A percentile compares a stretch with the other conserved stretches of the same genome.
phyloP scores from a whole-genome alignment of 2,329 filamentous ascomycete genomes.

The Aspergillus piperis region DNA sequence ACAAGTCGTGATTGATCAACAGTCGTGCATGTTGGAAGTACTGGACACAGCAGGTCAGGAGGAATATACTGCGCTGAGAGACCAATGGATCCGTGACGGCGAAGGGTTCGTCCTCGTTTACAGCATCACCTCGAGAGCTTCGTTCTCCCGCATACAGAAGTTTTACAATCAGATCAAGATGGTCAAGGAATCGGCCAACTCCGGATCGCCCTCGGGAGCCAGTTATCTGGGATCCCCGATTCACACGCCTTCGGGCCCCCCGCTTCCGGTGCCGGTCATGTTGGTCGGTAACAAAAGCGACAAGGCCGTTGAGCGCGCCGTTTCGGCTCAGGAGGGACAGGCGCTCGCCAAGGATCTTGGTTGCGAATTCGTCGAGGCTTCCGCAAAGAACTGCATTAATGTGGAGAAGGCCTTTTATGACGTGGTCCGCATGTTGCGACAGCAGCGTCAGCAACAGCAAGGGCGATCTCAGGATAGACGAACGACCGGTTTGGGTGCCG shows the following conservation, averaged over 20 bases:
- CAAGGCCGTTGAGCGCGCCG: conserved; percentile 90
- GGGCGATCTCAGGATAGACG: conserved; percentile 40
- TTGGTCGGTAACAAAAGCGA: conserved; percentile 98
- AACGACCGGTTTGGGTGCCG: conserved; percentile 37
- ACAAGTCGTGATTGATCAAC: conserved; percentile 81
- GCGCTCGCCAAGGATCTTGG: conserved; percentile 87
- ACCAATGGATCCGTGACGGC: conserved; percentile 98
- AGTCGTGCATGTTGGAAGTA: conserved; percentile 96
- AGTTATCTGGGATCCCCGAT: conserved; percentile 53
- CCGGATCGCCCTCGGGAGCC: conserved; percentile 55
- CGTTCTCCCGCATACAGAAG: conserved; percentile 89
- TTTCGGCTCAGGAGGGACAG: conserved; percentile 93
- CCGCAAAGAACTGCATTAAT: conserved; percentile 97
- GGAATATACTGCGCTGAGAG: conserved; percentile 93
- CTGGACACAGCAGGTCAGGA: conserved; percentile 97
- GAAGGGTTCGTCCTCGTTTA: conserved; percentile 98
- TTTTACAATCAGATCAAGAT: conserved; percentile 97
- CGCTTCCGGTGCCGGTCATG: conserved; percentile 85
- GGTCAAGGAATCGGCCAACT: conserved; percentile 80
- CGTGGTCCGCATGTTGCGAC: conserved; percentile 85
- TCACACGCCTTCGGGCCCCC: conserved; percentile 50
- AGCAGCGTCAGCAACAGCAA: conserved; percentile 66
- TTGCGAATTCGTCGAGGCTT: conserved; percentile 96
- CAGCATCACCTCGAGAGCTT: conserved; percentile 95
- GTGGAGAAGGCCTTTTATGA: conserved; percentile 99